Base-by-base conservation (phyloP, 2,329 filamentous ascomycete species). In the Neonectria neomacrospora region DNA sequence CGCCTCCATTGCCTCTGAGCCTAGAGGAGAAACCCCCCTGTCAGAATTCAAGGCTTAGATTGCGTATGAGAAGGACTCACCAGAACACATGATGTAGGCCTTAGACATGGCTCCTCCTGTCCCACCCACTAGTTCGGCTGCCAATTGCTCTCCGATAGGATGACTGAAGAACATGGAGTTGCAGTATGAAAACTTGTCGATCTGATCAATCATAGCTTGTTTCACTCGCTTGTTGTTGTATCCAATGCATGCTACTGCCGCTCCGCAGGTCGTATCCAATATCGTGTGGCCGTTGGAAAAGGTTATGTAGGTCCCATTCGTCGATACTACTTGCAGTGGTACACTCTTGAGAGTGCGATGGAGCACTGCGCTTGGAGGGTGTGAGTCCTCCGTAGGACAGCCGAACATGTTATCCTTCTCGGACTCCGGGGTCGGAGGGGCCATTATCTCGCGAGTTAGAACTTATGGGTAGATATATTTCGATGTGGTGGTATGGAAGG, bases 1-100 rank as follows among this genome's bases (percentile, higher is more conserved):
- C 0, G 81, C 77, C 58, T 85, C 82, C 53, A 80, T 78, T 12
- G 58, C 58, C 48, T 78, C 76, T n/a, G 87, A 88, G 1, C 86
- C 85, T 86, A 52, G 5, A 42, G 60, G 59, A 53, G 22, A 26
- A 42, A 22, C 3, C 11, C 5, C 3, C 9, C 1, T 11, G 12
- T 50, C 3, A 50, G 28, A 8, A 11, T 20, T 9, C 2, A 48
- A 12, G 16, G 3, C 5, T 1, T 3, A n/a, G 18, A 5, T 12
- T 9, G 10, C 12, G 8, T 12, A 8, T 9, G 6, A 2, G 37
- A 20, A 18, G 14, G 41, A n/a, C 72, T 28, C 67, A 78, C 78
- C 78, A 37, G 77, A 79, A 42, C 71, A 74, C 32, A 78, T 72
- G 30, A 79, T 76, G 56, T 76, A 77, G 1, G 74, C 76, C 12